phyloP scores from a whole-genome alignment of 768 basidiomycete species.

The Kwoniella europaea region DNA sequence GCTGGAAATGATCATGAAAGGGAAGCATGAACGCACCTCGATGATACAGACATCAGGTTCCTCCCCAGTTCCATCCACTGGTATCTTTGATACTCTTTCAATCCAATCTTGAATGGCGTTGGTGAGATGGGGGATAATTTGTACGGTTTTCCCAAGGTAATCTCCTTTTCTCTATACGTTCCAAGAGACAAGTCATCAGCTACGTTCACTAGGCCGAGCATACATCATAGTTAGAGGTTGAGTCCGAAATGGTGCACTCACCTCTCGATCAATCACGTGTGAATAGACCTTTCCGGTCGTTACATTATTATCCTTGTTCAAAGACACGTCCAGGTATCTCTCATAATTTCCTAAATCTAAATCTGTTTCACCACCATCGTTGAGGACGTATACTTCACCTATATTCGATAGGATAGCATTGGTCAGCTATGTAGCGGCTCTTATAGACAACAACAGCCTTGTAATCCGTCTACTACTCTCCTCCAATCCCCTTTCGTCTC shows the following conservation, averaged over 20 bases:
- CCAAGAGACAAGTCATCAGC: no score
- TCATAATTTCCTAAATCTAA: constrained; percentile 98
- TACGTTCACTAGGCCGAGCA: background rate
- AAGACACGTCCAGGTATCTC: constrained; percentile 91
- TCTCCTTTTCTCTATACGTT: constrained; percentile 60
- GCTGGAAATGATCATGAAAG: background rate
- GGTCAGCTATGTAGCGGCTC: constrained; percentile 1
- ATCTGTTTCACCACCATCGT: constrained; percentile 98
- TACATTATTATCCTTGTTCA: constrained; percentile 94
- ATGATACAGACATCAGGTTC: constrained; percentile 96
- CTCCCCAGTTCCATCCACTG: constrained; percentile 90
- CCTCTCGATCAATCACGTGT: constrained; percentile 97
- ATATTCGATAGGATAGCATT: background rate
- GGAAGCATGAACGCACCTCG: constrained; percentile 66
- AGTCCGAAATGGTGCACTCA: constrained; percentile 57
- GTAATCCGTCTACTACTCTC: no score
- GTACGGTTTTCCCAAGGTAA: constrained; percentile 96
- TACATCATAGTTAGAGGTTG: background rate
- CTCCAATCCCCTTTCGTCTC: background rate
- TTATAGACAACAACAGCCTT: no score
- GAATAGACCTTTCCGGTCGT: constrained; percentile 98
- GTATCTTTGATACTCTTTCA: constrained; percentile 88
- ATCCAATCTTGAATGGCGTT: constrained; percentile 99
- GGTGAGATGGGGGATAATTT: constrained; percentile 94
- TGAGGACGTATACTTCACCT: constrained; percentile 98